phyloP scores from a whole-genome alignment of 2,329 filamentous ascomycete genomes.

The Colletotrichum sp. region DNA sequence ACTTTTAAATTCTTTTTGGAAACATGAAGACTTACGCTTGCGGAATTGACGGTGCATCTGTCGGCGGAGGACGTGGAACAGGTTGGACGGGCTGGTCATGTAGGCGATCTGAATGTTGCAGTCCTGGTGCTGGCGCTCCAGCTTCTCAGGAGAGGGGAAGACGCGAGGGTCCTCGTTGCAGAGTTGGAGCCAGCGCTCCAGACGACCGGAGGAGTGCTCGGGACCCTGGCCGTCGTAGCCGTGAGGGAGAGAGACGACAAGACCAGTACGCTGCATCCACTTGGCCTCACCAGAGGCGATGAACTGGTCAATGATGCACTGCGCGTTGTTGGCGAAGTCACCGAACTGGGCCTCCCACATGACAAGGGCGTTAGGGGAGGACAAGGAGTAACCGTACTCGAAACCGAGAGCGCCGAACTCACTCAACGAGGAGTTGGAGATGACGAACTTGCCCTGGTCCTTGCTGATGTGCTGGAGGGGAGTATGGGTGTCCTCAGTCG shows the following conservation, averaged over 20 bases:
- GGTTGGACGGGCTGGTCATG: slow-evolving; percentile 94
- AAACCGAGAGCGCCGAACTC: slow-evolving; percentile 83
- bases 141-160: slow-evolving; percentile 87
- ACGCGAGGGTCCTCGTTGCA: slow-evolving; percentile 96
- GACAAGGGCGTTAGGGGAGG: slow-evolving; percentile 94
- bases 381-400: slow-evolving; percentile 97
- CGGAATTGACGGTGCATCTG: slow-evolving; percentile 99
- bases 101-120: slow-evolving; percentile 99
- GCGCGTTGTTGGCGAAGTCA: slow-evolving; percentile 99
- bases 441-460: slow-evolving; percentile 94
- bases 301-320: slow-evolving; percentile 99
- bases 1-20: background rate
- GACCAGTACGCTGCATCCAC: slow-evolving; percentile 97
- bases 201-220: slow-evolving; percentile 95
- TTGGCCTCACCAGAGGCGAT: slow-evolving; percentile 97
- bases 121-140: slow-evolving; percentile 97
- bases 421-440: slow-evolving; percentile 90
- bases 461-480: slow-evolving; percentile 88
- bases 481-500: slow-evolving; percentile 90
- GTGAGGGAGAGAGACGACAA: slow-evolving; percentile 95
- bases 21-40: slow-evolving; percentile 74
- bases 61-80: slow-evolving; percentile 95
- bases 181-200: slow-evolving; percentile 96
- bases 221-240: slow-evolving; percentile 98
- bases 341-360: slow-evolving; percentile 99